Evolutionary conservation across 345 rosid species (phyloP), one percentile per base, ranked within the genome.

Genomic region (Sonneratia caseolaris): DNA sequence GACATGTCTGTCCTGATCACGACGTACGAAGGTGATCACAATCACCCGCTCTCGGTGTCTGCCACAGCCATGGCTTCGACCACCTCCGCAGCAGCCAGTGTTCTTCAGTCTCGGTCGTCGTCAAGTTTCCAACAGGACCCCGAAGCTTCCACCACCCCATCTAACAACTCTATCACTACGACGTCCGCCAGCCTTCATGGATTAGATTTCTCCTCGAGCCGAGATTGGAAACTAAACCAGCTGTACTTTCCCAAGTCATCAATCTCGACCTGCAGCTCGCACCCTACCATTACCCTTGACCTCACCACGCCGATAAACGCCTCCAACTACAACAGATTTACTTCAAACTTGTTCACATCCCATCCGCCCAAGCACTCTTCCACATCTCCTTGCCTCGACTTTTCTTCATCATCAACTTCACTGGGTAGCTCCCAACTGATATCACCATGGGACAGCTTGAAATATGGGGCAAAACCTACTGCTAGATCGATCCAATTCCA

Each of bases 1-100:
- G 98, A 93, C 81, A 83, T 87, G 94, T 81, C 97, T 16, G 81
- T 91, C 70, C 83, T 93, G 72, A 86, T 85, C 76, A 86, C 98
- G 66, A 93, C 98, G 40, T 93, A 93, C 35, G 98, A 93, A 86
- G 98, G 98, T 79, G 76, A 86, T 49, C 98, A 93, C 78, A 93
- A 86, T 82, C 98, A 93, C 72, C 85, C 89, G 66, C 98, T 93
- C 77, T 86, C 97, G 3, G 55, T 84, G 53, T 83, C 98, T 24
- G 98, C 97, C 62, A 91, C 96, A 0, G 88, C 98, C 22, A 91
- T 93, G 97, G 97, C 97, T 61, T 91, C 97, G 35, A 85, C 98
- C 68, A 93, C 97, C 47, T 85, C 92, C 0, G 96, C 98, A 0
- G 98, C 98, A 0, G 98, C 89, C 65, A 83, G 93, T 55, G 89